Evolutionary conservation across 2,329 filamentous ascomycete genomes (phyloP), one percentile per base, ranked within the genome.

Genomic region (Fusarium sp.): DNA sequence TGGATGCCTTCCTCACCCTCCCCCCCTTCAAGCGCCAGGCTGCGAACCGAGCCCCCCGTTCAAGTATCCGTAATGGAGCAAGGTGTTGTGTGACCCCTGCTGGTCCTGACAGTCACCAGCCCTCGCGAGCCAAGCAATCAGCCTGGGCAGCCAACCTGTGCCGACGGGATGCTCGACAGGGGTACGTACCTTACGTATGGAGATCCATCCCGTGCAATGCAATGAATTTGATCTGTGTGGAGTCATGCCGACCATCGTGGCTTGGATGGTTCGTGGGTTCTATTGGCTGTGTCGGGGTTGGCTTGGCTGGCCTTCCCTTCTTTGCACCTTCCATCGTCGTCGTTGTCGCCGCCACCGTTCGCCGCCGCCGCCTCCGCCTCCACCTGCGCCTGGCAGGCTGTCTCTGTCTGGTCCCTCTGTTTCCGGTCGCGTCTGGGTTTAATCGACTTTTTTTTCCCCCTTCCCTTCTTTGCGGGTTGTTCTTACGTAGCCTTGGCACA

Each of bases 181-280:
- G 67, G 57, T 62, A 71, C 60, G 69, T 64, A 62, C 67, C 49
- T 58, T 66, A 36, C 58, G 58, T 70, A 60, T 51, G 72, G 68
- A 72, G 72, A 71, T 77, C 72, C 70, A 74, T 75, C 56, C 66
- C 60, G 46, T 62, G 44, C 14, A 31, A 17, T 62, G 60, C 24
- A 55, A 36, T 66, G 46, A 36, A 66, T 66, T 53, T 66, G 63
- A 51, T 60, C 51, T 46, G 44, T 24, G 35, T 68, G 69, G 70
- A 62, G 51, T 17, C 44, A 56, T 65, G 33, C 60, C 60, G 35
- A 20, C 60, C 60, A 42, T 56, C 46, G 35, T 59, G 57, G 35
- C 51, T 62, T 66, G 38, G 49, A 24, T 14, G 33, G 27, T 49
- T 20, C 4, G 20, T 36, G 42, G 27, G 17, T 24, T 31, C 42